Base-by-base conservation (phyloP, 2,329 filamentous ascomycete genomes). In the Alternaria postmessia region DNA sequence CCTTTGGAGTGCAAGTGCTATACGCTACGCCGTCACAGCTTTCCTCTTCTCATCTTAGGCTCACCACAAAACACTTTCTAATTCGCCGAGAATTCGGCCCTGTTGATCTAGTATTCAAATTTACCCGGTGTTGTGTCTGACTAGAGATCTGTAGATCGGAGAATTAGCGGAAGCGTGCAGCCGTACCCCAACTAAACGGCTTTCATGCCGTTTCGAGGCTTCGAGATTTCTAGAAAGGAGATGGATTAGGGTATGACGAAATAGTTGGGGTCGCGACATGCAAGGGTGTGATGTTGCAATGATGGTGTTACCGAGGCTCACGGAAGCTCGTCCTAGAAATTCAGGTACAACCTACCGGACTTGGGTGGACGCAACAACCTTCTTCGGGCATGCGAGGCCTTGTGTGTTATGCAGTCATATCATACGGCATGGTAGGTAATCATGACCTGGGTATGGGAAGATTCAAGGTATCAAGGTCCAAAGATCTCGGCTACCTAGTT, bases 41-140 rank as follows among this genome's bases (percentile, higher is more conserved):
- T 14, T 16, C 14, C 32, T 16, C 32, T 14, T 36, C 32, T 36
- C 11, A 14, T 16, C 32, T 2, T 36, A 36, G 32, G 1, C 4
- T 36, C 5, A 36, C 11, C 14, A 36, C 12, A 14, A 0, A 12
- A 14, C 32, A 36, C 14, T 1, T 7, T 7, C 32, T 16, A 36
- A 36, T 14, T 36, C 5, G 32, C 32, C 32, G 32, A 36, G 5
- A 14, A 14, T 32, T 36, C 32, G 32, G 32, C 14, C 32, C 32
- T 36, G 14, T 16, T 16, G 11, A 36, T 36, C 32, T 36, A 16
- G 32, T 12, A 14, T 7, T 16, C 14, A 38, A 22, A 7, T 26
- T 38, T 12, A 26, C 42, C 28, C 57, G 49, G 55, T 43, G 32
- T 30, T 58, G 26, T 58, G 36, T 26, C 57, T 41, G 24, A 26